phyloP scores from a whole-genome alignment of 768 basidiomycete genomes.

The Auricularia cornea region DNA sequence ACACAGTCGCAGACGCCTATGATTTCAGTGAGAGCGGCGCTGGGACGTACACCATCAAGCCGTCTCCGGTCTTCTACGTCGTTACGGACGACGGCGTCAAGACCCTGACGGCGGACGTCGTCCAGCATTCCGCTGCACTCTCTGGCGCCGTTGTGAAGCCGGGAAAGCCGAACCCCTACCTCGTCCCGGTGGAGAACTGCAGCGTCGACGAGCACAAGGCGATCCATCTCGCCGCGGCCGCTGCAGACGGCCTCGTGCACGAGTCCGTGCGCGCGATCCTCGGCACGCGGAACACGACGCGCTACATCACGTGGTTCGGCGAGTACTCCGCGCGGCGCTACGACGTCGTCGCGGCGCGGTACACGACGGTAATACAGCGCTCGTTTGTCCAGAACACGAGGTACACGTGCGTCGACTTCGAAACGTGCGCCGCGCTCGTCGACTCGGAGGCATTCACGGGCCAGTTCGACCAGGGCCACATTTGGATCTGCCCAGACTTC shows the following conservation, averaged over 20 bases:
- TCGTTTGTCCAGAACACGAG: background rate
- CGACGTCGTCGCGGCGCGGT: background rate
- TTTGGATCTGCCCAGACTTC: slow-evolving; percentile 43
- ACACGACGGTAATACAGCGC: background rate
- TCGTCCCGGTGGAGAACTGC: slow-evolving; percentile 33
- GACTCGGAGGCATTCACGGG: background rate
- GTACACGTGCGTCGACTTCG: background rate
- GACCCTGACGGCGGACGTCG: slow-evolving; percentile 27
- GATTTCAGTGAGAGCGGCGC: slow-evolving; percentile 36
- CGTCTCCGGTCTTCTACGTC: slow-evolving; percentile 34
- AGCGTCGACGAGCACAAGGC: slow-evolving; percentile 23
- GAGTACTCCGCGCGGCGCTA: slow-evolving; percentile 22
- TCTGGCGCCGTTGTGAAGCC: background rate
- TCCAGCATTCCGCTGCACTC: slow-evolving; percentile 16
- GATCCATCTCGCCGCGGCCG: slow-evolving; percentile 28
- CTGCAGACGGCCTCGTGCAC: background rate
- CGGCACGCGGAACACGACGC: slow-evolving; percentile 29
- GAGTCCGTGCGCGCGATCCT: slow-evolving; percentile 19
- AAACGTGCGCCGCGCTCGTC: background rate
- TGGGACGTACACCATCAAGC: slow-evolving; percentile 35
- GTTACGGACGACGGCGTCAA: slow-evolving; percentile 26
- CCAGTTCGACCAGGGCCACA: slow-evolving; percentile 14
- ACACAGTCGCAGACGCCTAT: slow-evolving; percentile 37
- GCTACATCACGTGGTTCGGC: slow-evolving; percentile 46
- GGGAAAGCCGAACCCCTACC: slow-evolving; percentile 21